Conservation (phyloP, 2,329 filamentous ascomycete species). For the Colletotrichum sp. region DNA sequence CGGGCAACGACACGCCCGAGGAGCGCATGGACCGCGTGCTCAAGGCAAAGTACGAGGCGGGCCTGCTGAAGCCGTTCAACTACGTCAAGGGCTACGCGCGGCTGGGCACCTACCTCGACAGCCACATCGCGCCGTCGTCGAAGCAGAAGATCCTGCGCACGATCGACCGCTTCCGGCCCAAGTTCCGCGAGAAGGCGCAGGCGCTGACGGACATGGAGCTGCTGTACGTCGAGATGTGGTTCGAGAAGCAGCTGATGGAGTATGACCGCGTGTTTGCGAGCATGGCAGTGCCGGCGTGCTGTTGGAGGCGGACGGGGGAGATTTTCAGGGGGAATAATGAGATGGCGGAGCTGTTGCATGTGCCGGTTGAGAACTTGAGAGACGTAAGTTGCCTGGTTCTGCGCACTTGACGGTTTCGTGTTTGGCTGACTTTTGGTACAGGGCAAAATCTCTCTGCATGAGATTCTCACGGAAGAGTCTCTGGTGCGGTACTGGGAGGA, state of each 20-base stretch:
- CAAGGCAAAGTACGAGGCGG: constrained; percentile 94
- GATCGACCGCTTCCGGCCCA: constrained; percentile 90
- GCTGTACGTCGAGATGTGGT: constrained; percentile 98
- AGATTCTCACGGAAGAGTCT: constrained; percentile 94
- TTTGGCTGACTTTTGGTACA: constrained; percentile 39
- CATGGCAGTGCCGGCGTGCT: constrained; percentile 98
- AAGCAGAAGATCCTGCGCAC: constrained; percentile 92
- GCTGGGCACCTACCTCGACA: constrained; percentile 89
- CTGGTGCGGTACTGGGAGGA: constrained; percentile 99
- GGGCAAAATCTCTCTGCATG: constrained; percentile 94
- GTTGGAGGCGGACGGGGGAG: constrained; percentile 95
- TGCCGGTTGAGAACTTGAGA: constrained; percentile 87
- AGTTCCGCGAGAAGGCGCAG: constrained; percentile 95
- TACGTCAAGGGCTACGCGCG: constrained; percentile 96
- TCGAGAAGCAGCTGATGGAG: constrained; percentile 94
- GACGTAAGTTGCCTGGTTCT: constrained; percentile 68
- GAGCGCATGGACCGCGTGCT: constrained; percentile 95
- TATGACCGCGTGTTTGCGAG: constrained; percentile 98
- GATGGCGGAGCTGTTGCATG: constrained; percentile 95
- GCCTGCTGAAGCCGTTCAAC: constrained; percentile 94
- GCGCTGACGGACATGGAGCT: constrained; percentile 92
- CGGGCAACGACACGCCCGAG: constrained; percentile 83
- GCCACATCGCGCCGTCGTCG: constrained; percentile 79
- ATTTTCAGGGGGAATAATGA: constrained; percentile 98
- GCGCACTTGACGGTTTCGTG: background rate